Evolutionary conservation across 768 basidiomycete species (phyloP).

Genomic region (Lentinula sp.): DNA sequence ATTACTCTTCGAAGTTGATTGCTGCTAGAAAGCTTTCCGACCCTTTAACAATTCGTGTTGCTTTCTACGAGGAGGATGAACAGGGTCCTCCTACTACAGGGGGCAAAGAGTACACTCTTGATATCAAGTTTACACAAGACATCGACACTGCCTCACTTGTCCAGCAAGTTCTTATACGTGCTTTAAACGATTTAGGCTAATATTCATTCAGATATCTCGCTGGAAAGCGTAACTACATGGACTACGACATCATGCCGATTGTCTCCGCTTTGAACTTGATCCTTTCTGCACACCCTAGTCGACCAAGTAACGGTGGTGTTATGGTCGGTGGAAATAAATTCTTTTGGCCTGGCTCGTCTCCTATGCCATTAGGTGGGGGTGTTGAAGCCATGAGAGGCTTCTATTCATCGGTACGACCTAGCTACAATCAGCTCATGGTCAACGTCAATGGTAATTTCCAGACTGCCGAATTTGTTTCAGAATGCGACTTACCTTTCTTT

Average conservation of each 20-base stretch:
- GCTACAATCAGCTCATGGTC: conserved; percentile 53
- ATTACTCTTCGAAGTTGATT: conserved; percentile 46
- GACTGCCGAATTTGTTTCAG: neutral
- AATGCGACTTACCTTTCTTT: neutral
- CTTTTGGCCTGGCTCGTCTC: conserved; percentile 44
- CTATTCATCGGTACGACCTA: conserved; percentile 54
- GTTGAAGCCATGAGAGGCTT: conserved; percentile 53
- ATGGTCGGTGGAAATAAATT: conserved; percentile 62
- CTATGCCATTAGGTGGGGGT: conserved; percentile 49
- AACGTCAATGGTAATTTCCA: conserved; percentile 54
- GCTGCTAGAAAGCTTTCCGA: conserved; percentile 39
- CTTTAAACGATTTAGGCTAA: conserved; percentile 6
- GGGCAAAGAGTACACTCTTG: conserved; percentile 42
- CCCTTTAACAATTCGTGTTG: conserved; percentile 36
- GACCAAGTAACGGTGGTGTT: conserved; percentile 49
- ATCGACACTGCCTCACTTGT: conserved; percentile 48
- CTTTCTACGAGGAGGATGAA: conserved; percentile 49
- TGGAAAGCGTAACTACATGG: conserved; percentile 48
- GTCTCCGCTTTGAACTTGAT: conserved; percentile 64
- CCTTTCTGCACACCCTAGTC: conserved; percentile 48
- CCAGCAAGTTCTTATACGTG: conserved; percentile 26
- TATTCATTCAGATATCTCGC: conserved; percentile 35
- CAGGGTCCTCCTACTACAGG: conserved; percentile 31
- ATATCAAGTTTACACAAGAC: conserved; percentile 33
- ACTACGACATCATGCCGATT: conserved; percentile 51